Conservation (phyloP, 345 rosid species). For the Melastoma malabathricum region DNA sequence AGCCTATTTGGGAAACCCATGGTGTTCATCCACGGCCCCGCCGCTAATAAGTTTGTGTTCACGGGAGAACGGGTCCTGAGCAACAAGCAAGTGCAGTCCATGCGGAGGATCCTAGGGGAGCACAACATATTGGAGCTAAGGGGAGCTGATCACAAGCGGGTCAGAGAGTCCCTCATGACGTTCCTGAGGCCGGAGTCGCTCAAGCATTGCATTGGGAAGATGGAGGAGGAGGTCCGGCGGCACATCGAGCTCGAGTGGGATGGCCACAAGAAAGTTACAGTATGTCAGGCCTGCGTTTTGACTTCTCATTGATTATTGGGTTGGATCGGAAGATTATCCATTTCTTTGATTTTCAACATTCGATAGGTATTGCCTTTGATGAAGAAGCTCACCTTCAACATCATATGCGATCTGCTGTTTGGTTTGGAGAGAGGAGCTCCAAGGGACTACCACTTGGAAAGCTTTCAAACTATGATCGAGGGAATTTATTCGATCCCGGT, state of each 20-base stretch:
- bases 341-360: not conserved
- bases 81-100: conserved; percentile 24
- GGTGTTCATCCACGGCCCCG: conserved; percentile 32
- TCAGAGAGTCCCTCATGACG: conserved; percentile 25
- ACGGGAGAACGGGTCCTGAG: conserved; percentile 13
- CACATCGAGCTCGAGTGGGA: conserved; percentile 30
- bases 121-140: conserved; percentile 18
- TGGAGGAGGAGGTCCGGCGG: conserved; percentile 34
- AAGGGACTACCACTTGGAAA: conserved; percentile 17
- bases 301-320: not conserved
- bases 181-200: conserved; percentile 51
- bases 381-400: conserved; percentile 41
- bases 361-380: conserved; percentile 34
- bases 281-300: conserved; percentile 3
- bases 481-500: conserved; percentile 41
- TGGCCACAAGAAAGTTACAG: conserved; percentile 27
- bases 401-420: conserved; percentile 30
- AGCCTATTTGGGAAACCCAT: conserved; percentile 33
- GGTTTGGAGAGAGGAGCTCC: conserved; percentile 25
- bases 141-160: conserved; percentile 32
- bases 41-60: conserved; percentile 38
- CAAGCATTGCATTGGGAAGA: conserved; percentile 32
- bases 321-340: not conserved
- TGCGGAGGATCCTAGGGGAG: conserved; percentile 20
- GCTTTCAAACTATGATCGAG: conserved; percentile 22